These are phyloP conservation scores for Fusarium paranaense DNA, from an alignment of 2,329 filamentous ascomycete species.

Conservation along the genomic window DNA sequence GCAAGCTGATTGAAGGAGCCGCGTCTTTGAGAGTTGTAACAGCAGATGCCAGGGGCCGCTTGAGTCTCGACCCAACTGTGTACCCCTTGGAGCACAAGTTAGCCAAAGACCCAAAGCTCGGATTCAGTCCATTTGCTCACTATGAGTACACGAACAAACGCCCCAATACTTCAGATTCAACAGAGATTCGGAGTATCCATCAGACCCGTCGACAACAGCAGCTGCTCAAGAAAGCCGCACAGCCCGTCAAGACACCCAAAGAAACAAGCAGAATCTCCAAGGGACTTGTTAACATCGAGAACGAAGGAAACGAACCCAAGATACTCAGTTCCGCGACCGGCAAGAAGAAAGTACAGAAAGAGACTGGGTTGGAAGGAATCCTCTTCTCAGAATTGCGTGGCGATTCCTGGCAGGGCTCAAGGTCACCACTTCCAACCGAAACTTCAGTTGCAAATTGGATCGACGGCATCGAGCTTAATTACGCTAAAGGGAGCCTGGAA, in stretches of 20 bases:
- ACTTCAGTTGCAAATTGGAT: conserved; percentile 16
- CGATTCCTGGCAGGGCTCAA: background rate
- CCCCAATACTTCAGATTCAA: background rate
- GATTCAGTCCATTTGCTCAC: conserved; percentile 29
- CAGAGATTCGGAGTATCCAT: background rate
- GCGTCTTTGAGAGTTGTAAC: conserved; percentile 36
- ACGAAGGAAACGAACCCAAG: background rate
- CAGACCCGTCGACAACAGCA: background rate
- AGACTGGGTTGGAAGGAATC: background rate
- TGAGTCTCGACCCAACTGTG: conserved; percentile 12
- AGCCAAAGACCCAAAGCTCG: background rate
- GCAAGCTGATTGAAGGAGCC: conserved; percentile 28
- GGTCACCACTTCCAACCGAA: background rate
- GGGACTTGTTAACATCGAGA: background rate
- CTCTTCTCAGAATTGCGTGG: background rate
- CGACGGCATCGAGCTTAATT: background rate
- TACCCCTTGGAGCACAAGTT: conserved; percentile 1
- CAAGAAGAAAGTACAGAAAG: background rate
- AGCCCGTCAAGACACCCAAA: background rate
- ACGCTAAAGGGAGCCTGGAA: background rate
- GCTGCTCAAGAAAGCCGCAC: background rate
- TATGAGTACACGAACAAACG: conserved; percentile 33
- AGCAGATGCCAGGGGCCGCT: conserved; percentile 4
- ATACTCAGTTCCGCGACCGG: background rate
- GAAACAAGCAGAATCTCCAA: background rate